phyloP scores from a whole-genome alignment of 2,329 filamentous ascomycete genomes.

The Tolypocladium capitatum region DNA sequence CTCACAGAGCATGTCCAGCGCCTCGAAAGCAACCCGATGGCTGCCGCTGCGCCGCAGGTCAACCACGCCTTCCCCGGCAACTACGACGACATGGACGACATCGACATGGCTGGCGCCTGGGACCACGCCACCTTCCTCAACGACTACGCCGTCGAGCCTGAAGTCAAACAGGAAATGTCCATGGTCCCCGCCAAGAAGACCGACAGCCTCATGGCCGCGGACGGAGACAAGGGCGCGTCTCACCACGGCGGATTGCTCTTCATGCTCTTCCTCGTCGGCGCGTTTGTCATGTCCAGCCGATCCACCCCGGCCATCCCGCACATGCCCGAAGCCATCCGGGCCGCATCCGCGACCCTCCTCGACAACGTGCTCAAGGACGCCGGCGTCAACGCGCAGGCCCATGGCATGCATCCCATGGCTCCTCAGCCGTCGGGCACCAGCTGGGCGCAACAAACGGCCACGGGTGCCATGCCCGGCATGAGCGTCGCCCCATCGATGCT shows the following conservation, averaged over 20 bases:
- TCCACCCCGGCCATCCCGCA: slow-evolving; percentile 58
- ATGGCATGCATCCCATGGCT: slow-evolving; percentile 30
- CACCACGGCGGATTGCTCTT: slow-evolving; percentile 67
- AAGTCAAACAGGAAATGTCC: slow-evolving; percentile 47
- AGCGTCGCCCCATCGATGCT: slow-evolving; percentile 45
- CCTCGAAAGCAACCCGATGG: slow-evolving; percentile 47
- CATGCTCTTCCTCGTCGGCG: slow-evolving; percentile 93
- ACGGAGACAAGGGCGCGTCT: slow-evolving; percentile 53
- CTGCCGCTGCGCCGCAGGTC: slow-evolving; percentile 22
- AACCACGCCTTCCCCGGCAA: slow-evolving; percentile 53
- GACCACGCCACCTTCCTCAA: slow-evolving; percentile 61
- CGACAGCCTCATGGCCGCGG: slow-evolving; percentile 20
- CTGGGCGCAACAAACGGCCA: slow-evolving; percentile 29
- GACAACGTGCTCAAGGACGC: slow-evolving; percentile 74
- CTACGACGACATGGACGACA: slow-evolving; percentile 71
- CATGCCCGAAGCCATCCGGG: slow-evolving; percentile 69
- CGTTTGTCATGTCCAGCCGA: slow-evolving; percentile 84
- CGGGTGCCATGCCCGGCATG: slow-evolving; percentile 31
- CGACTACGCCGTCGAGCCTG: slow-evolving; percentile 51
- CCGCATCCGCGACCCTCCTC: slow-evolving; percentile 63
- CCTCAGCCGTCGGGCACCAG: slow-evolving; percentile 38
- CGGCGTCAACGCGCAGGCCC: slow-evolving; percentile 38
- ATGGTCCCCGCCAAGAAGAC: slow-evolving; percentile 40
- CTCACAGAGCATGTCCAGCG: slow-evolving; percentile 60
- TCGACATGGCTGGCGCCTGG: slow-evolving; percentile 73